Evolutionary conservation across 768 basidiomycete species (phyloP).

Genomic region (Hygrocybe coccinea): DNA sequence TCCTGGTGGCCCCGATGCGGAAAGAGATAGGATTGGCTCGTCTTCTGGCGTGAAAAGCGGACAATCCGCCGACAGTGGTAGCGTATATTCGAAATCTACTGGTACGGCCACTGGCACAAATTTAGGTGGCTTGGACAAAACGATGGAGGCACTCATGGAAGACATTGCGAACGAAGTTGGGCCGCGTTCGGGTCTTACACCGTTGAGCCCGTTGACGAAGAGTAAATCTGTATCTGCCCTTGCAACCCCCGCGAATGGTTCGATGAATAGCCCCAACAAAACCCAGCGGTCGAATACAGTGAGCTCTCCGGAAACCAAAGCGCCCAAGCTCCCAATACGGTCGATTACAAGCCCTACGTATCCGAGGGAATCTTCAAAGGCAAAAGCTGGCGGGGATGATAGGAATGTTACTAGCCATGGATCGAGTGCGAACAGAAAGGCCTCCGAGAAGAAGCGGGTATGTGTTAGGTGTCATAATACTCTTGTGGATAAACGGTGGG

Average conservation of each 20-base stretch:
- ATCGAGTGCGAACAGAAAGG: constrained; percentile 20
- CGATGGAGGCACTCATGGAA: constrained; percentile 50
- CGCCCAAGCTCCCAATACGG: constrained; percentile 53
- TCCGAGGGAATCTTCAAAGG: constrained; percentile 20
- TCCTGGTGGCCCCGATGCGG: neutral
- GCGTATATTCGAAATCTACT: constrained; percentile 28
- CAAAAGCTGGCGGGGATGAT: constrained; percentile 14
- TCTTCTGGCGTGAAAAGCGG: neutral
- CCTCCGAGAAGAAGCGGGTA: constrained; percentile 35
- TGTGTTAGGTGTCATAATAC: constrained; percentile 66
- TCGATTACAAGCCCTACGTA: constrained; percentile 46
- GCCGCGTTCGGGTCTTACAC: neutral
- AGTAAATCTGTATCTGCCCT: constrained; percentile 28
- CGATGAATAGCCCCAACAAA: constrained; percentile 9
- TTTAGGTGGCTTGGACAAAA: constrained; percentile 36
- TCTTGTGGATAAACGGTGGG: constrained; percentile 81
- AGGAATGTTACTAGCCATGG: neutral
- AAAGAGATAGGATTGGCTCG: constrained; percentile 4
- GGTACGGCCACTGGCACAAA: constrained; percentile 13
- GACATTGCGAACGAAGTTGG: constrained; percentile 19
- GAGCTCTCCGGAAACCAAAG: constrained; percentile 38
- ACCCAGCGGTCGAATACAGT: constrained; percentile 24
- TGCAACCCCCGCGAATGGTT: neutral
- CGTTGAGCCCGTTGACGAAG: constrained; percentile 22
- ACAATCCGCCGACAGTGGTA: constrained; percentile 17